Evolutionary conservation across 257 asterid species (phyloP).

Genomic region (Solanum sitiens): DNA sequence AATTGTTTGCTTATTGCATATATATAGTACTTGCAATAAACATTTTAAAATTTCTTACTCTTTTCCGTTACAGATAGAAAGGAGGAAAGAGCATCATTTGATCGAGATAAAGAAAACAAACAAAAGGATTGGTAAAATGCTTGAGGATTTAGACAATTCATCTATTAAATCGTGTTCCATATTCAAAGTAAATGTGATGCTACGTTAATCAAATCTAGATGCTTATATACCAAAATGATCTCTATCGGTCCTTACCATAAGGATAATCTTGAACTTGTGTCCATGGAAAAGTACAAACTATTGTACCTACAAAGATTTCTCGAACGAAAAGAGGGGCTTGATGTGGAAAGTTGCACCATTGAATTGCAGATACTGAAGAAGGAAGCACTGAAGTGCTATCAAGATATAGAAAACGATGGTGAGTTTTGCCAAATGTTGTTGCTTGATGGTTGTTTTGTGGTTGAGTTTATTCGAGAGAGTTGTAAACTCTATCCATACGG

Average conservation of each 20-base stretch:
- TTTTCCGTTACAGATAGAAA: too few relatives aligned
- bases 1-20: too few relatives aligned
- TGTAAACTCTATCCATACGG: neutral
- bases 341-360: too few relatives aligned
- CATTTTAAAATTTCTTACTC: too few relatives aligned
- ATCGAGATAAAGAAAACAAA: too few relatives aligned
- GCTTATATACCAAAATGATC: conserved; percentile 4
- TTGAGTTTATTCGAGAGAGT: neutral
- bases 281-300: neutral
- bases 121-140: neutral
- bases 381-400: too few relatives aligned
- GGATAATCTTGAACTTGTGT: neutral
- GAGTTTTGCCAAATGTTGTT: neutral
- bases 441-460: conserved; percentile 11
- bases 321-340: too few relatives aligned
- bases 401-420: neutral
- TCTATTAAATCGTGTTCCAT: neutral
- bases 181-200: conserved; percentile 1
- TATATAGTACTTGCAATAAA: too few relatives aligned
- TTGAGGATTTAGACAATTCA: neutral
- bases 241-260: conserved; percentile 12
- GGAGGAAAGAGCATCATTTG: too few relatives aligned
- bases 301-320: too few relatives aligned
- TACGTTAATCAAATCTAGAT: neutral
- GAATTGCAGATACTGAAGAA: too few relatives aligned